Conservation (phyloP, 225 moss, liverwort and hornwort genomes). For the Polytrichum formosum region DNA sequence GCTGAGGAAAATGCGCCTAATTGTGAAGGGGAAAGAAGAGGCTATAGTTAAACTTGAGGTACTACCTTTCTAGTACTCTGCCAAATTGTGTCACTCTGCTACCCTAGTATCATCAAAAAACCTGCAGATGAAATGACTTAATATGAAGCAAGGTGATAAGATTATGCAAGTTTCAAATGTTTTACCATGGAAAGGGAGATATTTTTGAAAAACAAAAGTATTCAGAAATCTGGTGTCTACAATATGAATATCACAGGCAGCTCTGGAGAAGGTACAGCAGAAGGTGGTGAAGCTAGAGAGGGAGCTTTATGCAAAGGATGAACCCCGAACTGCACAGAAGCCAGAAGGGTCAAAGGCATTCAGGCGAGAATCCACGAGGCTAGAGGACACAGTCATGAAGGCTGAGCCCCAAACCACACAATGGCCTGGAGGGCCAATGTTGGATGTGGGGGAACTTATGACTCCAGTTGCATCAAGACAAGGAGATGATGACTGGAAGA, state of each 20-base stretch:
- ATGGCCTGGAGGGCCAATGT: conserved; percentile 16
- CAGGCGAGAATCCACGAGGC: conserved; percentile 27
- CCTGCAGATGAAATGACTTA: too few species aligned
- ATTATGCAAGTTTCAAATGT: too few species aligned
- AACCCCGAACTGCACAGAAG: conserved; percentile 33
- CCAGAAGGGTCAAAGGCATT: conserved; percentile 13
- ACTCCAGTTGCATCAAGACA: conserved; percentile 37
- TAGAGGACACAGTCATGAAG: conserved; percentile 28
- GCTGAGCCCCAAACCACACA: conserved; percentile 30
- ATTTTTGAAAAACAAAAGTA: too few species aligned
- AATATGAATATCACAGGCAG: conserved; percentile 28
- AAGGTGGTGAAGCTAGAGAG: conserved; percentile 23
- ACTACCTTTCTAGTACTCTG: neutral
- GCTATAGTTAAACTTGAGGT: conserved; percentile 38
- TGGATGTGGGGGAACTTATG: conserved; percentile 24
- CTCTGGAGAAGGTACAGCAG: conserved; percentile 35
- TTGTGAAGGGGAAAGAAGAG: conserved; percentile 34
- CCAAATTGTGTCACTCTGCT: too few species aligned
- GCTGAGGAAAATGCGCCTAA: conserved; percentile 33
- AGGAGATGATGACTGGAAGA: conserved; percentile 17
- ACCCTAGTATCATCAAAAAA: too few species aligned
- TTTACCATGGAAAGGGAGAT: too few species aligned
- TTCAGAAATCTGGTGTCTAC: neutral
- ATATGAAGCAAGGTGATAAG: too few species aligned
- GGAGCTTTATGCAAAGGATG: conserved; percentile 29